These are phyloP conservation scores for Kazachstania sp. DNA, from an alignment of 1,139 yeast genomes.

Conservation along the genomic window DNA sequence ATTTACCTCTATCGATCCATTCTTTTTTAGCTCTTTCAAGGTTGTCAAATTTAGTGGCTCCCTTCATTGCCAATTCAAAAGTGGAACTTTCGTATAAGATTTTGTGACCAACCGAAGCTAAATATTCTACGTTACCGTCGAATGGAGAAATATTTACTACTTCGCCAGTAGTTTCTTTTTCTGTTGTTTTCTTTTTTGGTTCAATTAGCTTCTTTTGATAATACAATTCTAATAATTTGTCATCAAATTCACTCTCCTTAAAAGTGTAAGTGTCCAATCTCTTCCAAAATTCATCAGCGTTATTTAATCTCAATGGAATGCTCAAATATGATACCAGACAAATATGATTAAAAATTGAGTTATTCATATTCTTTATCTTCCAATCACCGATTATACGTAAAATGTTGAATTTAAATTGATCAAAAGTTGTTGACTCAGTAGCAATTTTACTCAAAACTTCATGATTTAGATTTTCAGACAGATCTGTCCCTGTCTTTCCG, in stretches of 20 bases:
- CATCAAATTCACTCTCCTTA: conserved; percentile 23
- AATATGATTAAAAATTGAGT: conserved; percentile 15
- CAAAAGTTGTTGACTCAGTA: conserved; percentile 4
- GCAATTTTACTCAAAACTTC: background rate
- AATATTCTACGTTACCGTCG: conserved; percentile 5
- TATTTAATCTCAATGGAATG: conserved; percentile 23
- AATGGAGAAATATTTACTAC: background rate
- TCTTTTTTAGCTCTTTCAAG: conserved; percentile 51
- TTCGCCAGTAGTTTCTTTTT: background rate
- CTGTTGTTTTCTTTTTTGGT: background rate
- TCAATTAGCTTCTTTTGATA: background rate
- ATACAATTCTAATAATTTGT: conserved; percentile 5
- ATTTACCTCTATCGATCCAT: conserved; percentile 74
- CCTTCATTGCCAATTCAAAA: conserved; percentile 57
- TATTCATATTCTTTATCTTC: conserved; percentile 16
- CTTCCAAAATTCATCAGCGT: conserved; percentile 20
- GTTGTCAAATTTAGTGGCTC: conserved; percentile 50
- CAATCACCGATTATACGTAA: conserved; percentile 13
- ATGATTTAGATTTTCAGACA: background rate
- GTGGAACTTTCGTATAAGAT: conserved; percentile 40
- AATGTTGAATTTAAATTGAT: conserved; percentile 17
- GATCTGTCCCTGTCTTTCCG: background rate
- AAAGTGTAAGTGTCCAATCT: conserved; percentile 24
- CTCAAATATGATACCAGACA: conserved; percentile 21
- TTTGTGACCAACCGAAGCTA: conserved; percentile 19